Percentiles rank a stretch among this genome's conserved stretches.
phyloP scores from a whole-genome alignment of 192 early-diverging fungal species.

The Linnemannia zychae region DNA sequence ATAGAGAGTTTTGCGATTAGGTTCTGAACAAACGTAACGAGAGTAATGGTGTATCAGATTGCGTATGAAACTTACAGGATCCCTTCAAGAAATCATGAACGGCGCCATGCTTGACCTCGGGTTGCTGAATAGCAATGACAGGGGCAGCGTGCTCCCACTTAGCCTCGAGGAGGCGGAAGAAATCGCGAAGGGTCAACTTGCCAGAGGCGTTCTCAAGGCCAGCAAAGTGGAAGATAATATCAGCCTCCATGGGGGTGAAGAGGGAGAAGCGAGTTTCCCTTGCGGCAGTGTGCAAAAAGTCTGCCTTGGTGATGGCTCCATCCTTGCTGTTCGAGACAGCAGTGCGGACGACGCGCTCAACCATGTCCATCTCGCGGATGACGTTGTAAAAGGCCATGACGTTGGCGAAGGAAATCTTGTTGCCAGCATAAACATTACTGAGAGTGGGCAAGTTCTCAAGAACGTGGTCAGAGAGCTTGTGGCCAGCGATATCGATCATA shows the following conservation, averaged over 20 bases:
- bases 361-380: slow-evolving; percentile 76
- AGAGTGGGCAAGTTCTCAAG: slow-evolving; percentile 74
- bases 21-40: background rate
- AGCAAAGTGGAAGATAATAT: slow-evolving; percentile 80
- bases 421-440: slow-evolving; percentile 69
- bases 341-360: slow-evolving; percentile 70
- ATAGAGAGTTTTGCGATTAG: background rate
- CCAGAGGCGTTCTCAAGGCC: slow-evolving; percentile 63
- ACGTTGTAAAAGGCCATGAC: slow-evolving; percentile 75
- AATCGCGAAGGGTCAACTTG: slow-evolving; percentile 63
- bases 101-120: slow-evolving; percentile 33
- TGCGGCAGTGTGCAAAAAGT: slow-evolving; percentile 71
- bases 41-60: too few species aligned
- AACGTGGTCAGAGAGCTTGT: slow-evolving; percentile 75
- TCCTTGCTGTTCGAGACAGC: slow-evolving; percentile 65
- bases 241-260: slow-evolving; percentile 82
- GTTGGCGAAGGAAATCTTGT: slow-evolving; percentile 74
- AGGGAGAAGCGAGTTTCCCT: slow-evolving; percentile 68
- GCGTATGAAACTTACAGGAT: slow-evolving; percentile 39
- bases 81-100: slow-evolving; percentile 53
- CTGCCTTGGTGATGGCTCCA: slow-evolving; percentile 70
- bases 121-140: slow-evolving; percentile 12
- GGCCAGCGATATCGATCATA: slow-evolving; percentile 72
- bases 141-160: slow-evolving; percentile 61
- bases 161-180: slow-evolving; percentile 66